These are phyloP conservation scores for Tirmania nivea DNA, from an alignment of 495 filamentous ascomycete species.

Conservation along the genomic window DNA sequence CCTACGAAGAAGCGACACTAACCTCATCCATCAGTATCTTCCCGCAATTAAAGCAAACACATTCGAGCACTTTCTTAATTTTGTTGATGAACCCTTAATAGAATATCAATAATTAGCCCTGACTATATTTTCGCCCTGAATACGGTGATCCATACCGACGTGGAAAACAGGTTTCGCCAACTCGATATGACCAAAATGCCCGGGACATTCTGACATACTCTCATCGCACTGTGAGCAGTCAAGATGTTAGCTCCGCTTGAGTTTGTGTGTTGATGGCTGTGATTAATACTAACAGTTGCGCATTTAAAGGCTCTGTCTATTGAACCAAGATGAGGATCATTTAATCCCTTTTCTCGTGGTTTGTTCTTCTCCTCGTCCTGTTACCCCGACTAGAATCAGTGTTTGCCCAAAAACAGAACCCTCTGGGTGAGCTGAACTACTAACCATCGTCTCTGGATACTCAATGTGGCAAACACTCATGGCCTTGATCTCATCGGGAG, in stretches of 20 bases:
- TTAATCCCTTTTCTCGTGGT: slow-evolving; percentile 71
- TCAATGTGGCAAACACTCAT: slow-evolving; percentile 86
- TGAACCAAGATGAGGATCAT: slow-evolving; percentile 82
- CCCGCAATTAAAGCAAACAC: slow-evolving; percentile 93
- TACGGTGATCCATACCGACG: slow-evolving; percentile 30
- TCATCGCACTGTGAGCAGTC: slow-evolving; percentile 41
- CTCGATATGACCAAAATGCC: slow-evolving; percentile 96
- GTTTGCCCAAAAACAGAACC: slow-evolving; percentile 1
- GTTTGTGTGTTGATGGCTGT: too few species aligned
- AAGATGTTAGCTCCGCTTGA: too few species aligned
- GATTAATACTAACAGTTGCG: slow-evolving; percentile 33
- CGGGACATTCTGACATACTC: slow-evolving; percentile 81
- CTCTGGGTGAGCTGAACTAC: slow-evolving; percentile 6
- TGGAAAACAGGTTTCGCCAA: slow-evolving; percentile 88
- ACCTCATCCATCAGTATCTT: slow-evolving; percentile 88
- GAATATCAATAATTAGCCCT: slow-evolving; percentile 7
- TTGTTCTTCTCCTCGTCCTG: slow-evolving; percentile 71
- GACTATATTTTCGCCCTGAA: slow-evolving; percentile 10
- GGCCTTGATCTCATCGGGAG: slow-evolving; percentile 91
- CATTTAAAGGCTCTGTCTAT: slow-evolving; percentile 88
- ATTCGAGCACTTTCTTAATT: slow-evolving; percentile 94
- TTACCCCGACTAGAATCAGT: background rate
- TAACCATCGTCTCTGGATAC: slow-evolving; percentile 90
- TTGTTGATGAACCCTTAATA: slow-evolving; percentile 70
- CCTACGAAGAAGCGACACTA: slow-evolving; percentile 44